Conservation (phyloP, 176 grass and related monocot genomes). For the Secale cereale region DNA sequence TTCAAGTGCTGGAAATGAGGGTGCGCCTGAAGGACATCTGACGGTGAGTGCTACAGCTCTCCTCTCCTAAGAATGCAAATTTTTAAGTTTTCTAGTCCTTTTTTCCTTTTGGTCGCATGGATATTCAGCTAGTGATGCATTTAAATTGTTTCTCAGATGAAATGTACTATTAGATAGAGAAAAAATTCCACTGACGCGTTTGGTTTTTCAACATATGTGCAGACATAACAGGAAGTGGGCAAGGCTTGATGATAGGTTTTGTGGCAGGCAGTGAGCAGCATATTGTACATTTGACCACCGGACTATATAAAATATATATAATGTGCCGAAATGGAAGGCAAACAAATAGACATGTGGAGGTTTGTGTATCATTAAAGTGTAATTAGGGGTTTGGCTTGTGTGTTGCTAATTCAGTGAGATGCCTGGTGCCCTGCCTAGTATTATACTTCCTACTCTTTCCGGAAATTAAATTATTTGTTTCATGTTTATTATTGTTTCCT, state of each 20-base stretch:
- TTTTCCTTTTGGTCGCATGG: not conserved
- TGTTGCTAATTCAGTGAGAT: not conserved
- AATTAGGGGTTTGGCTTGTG: not conserved
- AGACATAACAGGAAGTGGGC: not conserved
- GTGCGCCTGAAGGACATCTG: constrained; percentile 28
- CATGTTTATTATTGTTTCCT: not conserved
- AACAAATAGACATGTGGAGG: not conserved
- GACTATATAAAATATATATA: not conserved
- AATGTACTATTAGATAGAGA: no score
- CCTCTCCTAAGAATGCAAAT: not conserved
- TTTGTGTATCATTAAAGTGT: not conserved
- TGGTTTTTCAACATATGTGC: not conserved
- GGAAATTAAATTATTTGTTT: not conserved
- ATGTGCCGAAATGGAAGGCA: not conserved
- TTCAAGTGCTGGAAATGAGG: constrained; percentile 22
- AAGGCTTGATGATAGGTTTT: not conserved
- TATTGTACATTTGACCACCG: not conserved
- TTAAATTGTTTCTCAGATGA: not conserved
- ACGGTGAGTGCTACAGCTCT: constrained; percentile 33
- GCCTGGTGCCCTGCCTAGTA: not conserved
- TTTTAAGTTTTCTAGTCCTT: no score
- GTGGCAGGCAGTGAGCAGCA: not conserved
- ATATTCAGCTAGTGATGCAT: not conserved
- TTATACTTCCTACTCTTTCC: not conserved
- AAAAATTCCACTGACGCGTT: not conserved